A percentile compares a stretch with the other conserved stretches of the same genome.
phyloP scores from a whole-genome alignment of 148 eudicot genomes.

The Vaccinium corymbosum region DNA sequence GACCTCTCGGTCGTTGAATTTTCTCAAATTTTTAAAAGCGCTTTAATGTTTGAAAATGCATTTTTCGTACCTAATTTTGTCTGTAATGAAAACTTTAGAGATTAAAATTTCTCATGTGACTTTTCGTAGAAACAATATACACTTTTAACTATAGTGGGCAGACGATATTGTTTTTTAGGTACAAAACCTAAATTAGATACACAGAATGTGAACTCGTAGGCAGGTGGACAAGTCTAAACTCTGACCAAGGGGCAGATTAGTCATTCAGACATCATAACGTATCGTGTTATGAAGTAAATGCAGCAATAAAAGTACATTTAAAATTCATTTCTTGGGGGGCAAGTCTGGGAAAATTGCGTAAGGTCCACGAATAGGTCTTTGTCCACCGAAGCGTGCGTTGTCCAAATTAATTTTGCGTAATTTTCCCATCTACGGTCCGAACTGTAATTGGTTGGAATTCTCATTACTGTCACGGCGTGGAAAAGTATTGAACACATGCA shows the following conservation, averaged over 20 bases:
- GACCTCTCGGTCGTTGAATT: too few species aligned
- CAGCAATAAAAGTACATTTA: not conserved
- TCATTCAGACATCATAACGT: not conserved
- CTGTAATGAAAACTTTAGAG: not conserved
- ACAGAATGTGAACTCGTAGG: not conserved
- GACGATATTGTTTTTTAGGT: too few species aligned
- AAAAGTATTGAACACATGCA: too few species aligned
- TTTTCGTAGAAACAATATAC: too few species aligned
- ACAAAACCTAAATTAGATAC: too few species aligned
- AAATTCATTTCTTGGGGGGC: constrained; percentile 1
- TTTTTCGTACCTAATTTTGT: not conserved
- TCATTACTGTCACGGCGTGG: too few species aligned
- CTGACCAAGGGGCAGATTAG: not conserved
- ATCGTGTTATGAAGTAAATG: not conserved
- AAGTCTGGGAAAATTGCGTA: constrained; percentile 6
- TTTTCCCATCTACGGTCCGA: not conserved
- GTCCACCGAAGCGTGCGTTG: not conserved
- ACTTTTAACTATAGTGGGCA: too few species aligned
- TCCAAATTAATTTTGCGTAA: not conserved
- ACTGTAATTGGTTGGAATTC: too few species aligned
- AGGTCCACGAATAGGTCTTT: not conserved
- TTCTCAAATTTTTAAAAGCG: too few species aligned
- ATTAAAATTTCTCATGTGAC: not conserved
- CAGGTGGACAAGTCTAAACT: not conserved
- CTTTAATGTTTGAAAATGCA: too few species aligned